These are phyloP conservation scores for Ophiocordyceps camponoti-floridani DNA, from an alignment of 2,329 filamentous ascomycete species.

Conservation along the genomic window DNA sequence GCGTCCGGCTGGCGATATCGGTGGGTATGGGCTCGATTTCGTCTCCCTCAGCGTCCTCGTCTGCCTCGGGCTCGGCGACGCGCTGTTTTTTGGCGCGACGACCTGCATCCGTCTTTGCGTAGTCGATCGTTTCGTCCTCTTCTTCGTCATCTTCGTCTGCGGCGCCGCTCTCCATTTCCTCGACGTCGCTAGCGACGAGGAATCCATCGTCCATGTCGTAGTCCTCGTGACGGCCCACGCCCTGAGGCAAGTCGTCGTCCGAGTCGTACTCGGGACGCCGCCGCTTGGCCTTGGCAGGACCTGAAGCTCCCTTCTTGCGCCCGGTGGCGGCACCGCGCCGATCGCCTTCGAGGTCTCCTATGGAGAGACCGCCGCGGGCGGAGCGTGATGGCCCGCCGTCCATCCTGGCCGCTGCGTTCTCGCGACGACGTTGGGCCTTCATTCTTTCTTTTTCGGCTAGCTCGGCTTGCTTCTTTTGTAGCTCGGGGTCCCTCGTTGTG, in stretches of 20 bases:
- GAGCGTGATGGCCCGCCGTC: slow-evolving; percentile 35
- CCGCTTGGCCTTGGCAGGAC: slow-evolving; percentile 31
- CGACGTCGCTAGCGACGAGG: slow-evolving; percentile 58
- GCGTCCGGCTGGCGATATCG: slow-evolving; percentile 21
- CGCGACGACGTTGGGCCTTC: slow-evolving; percentile 45
- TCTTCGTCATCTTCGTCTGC: slow-evolving; percentile 50
- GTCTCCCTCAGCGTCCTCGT: slow-evolving; percentile 35
- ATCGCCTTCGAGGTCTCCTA: slow-evolving; percentile 57
- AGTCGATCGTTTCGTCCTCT: slow-evolving; percentile 20
- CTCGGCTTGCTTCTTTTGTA: slow-evolving; percentile 57
- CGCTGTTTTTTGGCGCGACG: slow-evolving; percentile 30
- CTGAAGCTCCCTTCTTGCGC: slow-evolving; percentile 34
- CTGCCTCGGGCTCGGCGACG: slow-evolving; percentile 27
- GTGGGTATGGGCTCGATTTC: slow-evolving; percentile 23
- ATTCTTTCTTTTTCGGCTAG: slow-evolving; percentile 55
- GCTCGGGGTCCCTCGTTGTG: slow-evolving; percentile 56
- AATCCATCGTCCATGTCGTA: slow-evolving; percentile 72
- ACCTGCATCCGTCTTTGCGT: slow-evolving; percentile 31
- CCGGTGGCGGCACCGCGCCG: slow-evolving; percentile 32
- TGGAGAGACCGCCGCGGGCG: slow-evolving; percentile 41
- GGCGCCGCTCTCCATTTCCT: slow-evolving; percentile 40
- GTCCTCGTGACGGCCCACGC: slow-evolving; percentile 46
- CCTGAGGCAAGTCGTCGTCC: slow-evolving; percentile 51
- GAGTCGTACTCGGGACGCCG: slow-evolving; percentile 53
- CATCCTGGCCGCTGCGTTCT: slow-evolving; percentile 48